Percentiles rank a stretch among this genome's conserved stretches.
Conservation (phyloP, 169 alveolate genomes). For the Theileria parva region DNA sequence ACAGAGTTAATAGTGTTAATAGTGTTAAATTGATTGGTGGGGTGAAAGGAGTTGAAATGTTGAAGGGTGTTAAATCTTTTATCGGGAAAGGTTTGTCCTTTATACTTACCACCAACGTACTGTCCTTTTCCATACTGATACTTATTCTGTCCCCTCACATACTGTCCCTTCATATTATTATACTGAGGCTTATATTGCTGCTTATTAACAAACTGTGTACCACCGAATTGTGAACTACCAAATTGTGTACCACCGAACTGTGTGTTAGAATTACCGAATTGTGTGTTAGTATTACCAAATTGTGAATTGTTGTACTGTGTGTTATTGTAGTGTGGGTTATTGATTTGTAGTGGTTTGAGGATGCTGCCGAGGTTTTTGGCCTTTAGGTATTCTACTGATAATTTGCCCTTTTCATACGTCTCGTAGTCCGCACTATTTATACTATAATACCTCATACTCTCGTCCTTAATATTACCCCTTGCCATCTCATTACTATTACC, state of each 20-base stretch:
- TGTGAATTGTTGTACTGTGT: not conserved
- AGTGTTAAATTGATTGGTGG: not conserved
- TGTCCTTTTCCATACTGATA: not conserved
- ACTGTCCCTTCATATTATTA: not conserved
- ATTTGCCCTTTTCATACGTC: constrained; percentile 19
- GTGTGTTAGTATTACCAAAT: not conserved
- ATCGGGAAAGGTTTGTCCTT: not conserved
- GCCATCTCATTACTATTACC: not conserved
- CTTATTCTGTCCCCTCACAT: not conserved
- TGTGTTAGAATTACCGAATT: not conserved
- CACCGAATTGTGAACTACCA: not conserved
- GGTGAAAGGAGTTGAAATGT: not conserved
- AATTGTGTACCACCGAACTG: not conserved
- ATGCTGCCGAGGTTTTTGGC: not conserved
- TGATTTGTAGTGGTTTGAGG: not conserved
- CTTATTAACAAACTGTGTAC: no score
- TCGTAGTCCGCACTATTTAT: constrained; percentile 37
- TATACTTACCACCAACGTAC: no score
- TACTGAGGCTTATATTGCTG: not conserved
- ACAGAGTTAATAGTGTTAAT: no score
- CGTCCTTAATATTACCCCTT: not conserved
- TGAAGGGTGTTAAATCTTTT: not conserved
- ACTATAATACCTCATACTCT: constrained; percentile 20
- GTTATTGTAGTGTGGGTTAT: not conserved
- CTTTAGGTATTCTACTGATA: constrained; percentile 10